phyloP scores from a whole-genome alignment of 345 rosid genomes.

The Euphorbia lathyris region DNA sequence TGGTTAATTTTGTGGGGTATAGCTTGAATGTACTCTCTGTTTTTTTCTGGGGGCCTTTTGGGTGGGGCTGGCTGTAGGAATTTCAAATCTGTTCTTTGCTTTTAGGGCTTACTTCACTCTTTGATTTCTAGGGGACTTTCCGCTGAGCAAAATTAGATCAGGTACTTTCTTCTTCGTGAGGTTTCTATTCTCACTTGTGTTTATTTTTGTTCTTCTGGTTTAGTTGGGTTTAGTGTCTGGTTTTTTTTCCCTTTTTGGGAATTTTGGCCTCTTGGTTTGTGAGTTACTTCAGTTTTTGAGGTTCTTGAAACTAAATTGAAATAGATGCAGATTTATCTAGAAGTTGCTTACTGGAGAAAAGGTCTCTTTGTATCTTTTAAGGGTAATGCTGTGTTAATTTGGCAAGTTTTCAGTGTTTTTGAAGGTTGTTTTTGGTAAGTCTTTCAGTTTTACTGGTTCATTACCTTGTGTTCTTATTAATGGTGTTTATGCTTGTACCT shows the following conservation, averaged over 20 bases:
- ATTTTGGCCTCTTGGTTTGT: not conserved
- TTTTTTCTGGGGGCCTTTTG: not conserved
- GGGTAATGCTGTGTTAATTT: not conserved
- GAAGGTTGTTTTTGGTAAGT: not conserved
- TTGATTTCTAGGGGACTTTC: conserved; percentile 14
- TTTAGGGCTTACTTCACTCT: conserved; percentile 17
- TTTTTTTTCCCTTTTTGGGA: not conserved
- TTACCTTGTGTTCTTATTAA: not conserved
- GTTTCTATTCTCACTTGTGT: conserved; percentile 22
- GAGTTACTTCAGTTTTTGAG: conserved; percentile 3
- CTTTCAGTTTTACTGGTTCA: not conserved
- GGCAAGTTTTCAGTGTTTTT: not conserved
- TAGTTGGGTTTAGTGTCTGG: not conserved
- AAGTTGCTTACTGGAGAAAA: not conserved
- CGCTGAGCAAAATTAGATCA: conserved; percentile 34
- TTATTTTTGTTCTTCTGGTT: conserved; percentile 21
- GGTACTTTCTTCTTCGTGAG: conserved; percentile 28
- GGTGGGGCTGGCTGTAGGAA: conserved; percentile 17
- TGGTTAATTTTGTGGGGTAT: not conserved
- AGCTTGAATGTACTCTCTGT: not conserved
- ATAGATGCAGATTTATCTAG: too few species aligned
- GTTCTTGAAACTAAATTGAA: conserved; percentile 2
- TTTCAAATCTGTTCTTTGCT: conserved; percentile 4
- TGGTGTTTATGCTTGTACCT: not conserved
- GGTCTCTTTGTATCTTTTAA: not conserved